Evolutionary conservation across 495 filamentous ascomycete genomes (phyloP).

Genomic region (Trichoderma gamsii): DNA sequence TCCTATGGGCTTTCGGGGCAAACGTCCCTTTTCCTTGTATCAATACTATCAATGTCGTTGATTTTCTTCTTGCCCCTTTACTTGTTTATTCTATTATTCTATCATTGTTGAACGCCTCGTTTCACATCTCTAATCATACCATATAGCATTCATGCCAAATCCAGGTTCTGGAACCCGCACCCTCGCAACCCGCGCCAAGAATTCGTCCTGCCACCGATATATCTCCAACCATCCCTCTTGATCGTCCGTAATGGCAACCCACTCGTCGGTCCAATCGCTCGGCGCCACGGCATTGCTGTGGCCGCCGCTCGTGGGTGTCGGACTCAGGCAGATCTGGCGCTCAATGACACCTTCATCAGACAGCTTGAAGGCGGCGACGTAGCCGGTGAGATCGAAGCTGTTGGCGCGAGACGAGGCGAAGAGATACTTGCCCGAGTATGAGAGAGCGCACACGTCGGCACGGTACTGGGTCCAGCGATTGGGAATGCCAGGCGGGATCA

Average conservation of each 20-base stretch:
- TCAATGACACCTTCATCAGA: constrained; percentile 64
- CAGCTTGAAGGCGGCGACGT: constrained; percentile 71
- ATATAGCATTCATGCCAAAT: constrained; percentile 87
- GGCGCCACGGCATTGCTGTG: constrained; percentile 79
- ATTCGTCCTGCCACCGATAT: constrained; percentile 75
- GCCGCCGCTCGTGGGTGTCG: constrained; percentile 76
- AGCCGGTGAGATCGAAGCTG: constrained; percentile 66
- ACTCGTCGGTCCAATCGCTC: constrained; percentile 76
- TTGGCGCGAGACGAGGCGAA: constrained; percentile 80
- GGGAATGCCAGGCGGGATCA: constrained; percentile 64
- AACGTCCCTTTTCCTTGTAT: neutral
- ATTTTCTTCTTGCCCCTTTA: neutral
- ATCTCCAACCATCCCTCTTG: constrained; percentile 82
- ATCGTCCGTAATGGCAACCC: constrained; percentile 77
- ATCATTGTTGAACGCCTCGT: neutral
- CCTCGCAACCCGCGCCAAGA: constrained; percentile 65
- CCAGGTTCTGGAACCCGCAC: constrained; percentile 71
- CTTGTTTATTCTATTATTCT: neutral
- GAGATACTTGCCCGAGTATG: constrained; percentile 59
- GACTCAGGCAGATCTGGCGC: constrained; percentile 69
- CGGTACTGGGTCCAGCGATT: constrained; percentile 57
- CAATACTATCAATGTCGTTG: neutral
- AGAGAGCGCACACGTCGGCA: constrained; percentile 68
- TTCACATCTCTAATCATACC: constrained; percentile 62
- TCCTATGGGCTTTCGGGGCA: neutral